Base-by-base conservation (phyloP, 352 stramenopile genomes). In the Pythium plurisporium region DNA sequence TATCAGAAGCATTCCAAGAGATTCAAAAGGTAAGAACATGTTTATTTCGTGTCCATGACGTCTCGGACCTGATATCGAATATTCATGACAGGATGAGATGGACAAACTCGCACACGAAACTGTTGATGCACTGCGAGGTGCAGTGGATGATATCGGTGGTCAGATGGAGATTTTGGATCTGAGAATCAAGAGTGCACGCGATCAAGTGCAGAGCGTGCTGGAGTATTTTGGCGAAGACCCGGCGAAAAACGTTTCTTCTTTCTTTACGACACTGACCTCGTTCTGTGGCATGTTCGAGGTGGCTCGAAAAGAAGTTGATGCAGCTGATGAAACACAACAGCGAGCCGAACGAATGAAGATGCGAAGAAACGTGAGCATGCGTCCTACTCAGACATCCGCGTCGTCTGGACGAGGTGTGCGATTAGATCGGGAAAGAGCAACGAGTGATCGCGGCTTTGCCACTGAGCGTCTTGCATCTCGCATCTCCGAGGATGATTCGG, bases 191-290 rank as follows among this genome's bases (percentile, higher is more conserved):
- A 43, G 49, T 3, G 70, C 76, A 14, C 64, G 67, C 23, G 76
- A 87, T 23, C 69, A 91, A 41, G 77, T 94, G 22, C 66, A 67
- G 22, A 84, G 76, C 55, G 81, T 93, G n/a, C 67, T 94, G 4
- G 79, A 91, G 45, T 94, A 94, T 63, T 94, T 94, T 62, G 85
- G 85, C 19, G 82, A 94, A 65, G 82, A 94, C 51, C 81, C 82
- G 12, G 70, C 79, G 31, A 81, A 79, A 52, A 90, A 81, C 36
- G 64, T 78, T 7, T 85, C 70, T 6, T 73, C 86, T 15, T 91
- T 94, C 52, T 94, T 94, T 52, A 74, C 81, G 3, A 92, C 82
- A 8, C 73, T 94, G n/a, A 62, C 82, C 8, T 93, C 81, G 2
- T 94, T 94, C 65, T 94, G 81, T 57, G 59, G 61, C 59, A 73